Evolutionary conservation across 208 protist species (phyloP).

Genomic region (Leishmania tarentolae): DNA sequence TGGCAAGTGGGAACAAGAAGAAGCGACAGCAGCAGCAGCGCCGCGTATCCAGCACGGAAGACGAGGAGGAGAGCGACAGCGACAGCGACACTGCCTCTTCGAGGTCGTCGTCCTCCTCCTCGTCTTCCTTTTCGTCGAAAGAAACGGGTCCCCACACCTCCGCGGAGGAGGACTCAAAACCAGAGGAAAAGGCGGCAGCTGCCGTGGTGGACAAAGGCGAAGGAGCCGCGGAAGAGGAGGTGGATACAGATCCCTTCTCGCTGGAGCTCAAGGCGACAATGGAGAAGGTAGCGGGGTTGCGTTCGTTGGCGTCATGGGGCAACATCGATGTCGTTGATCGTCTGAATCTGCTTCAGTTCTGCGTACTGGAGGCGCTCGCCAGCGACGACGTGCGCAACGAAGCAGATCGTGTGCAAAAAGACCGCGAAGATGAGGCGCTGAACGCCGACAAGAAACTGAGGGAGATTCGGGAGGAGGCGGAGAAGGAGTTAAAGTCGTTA

Average conservation of each 20-base stretch:
- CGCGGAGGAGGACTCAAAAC: background rate
- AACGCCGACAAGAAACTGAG: constrained; percentile 58
- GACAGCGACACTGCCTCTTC: background rate
- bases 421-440: constrained; percentile 43
- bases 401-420: constrained; percentile 58
- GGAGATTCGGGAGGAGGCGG: constrained; percentile 77
- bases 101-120: background rate
- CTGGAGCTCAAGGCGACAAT: constrained; percentile 66
- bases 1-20: constrained; percentile 79
- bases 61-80: constrained; percentile 30
- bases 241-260: constrained; percentile 35
- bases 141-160: constrained; percentile 9
- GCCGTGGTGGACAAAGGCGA: constrained; percentile 10
- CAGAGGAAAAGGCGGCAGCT: constrained; percentile 9
- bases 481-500: constrained; percentile 72
- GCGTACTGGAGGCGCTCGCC: constrained; percentile 63
- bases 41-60: constrained; percentile 17
- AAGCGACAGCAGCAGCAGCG: constrained; percentile 38
- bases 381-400: constrained; percentile 55
- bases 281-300: constrained; percentile 57
- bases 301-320: constrained; percentile 72
- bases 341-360: constrained; percentile 78
- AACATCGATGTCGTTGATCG: constrained; percentile 80
- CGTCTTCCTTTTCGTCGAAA: background rate
- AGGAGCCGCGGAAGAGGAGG: constrained; percentile 21